Evolutionary conservation across 768 basidiomycete genomes (phyloP), one percentile per base, ranked within the genome.

Genomic region (Lactarius psammicola): DNA sequence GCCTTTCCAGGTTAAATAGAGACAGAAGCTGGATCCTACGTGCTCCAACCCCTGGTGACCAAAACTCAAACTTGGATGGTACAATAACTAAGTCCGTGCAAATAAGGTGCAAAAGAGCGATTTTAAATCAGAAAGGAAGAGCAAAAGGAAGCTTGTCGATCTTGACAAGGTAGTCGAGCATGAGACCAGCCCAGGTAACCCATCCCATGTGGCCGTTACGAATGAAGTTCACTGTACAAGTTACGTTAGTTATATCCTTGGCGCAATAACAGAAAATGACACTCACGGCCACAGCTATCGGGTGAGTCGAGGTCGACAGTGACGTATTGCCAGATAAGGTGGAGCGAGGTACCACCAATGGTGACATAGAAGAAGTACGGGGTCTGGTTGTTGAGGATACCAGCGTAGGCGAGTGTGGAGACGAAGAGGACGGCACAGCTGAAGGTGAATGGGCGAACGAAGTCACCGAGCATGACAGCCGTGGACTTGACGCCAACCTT

Each of bases 401-500:
- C 90, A 0, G 82, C 80, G n/a, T 79, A 64, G 26, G 78, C 74
- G n/a, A 91, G 78, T 71, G 81, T 77, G 1, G 76, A 71, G 44
- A 87, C 74, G 71, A 92, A 90, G 1, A 73, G 71, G 0, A 81
- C 64, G 0, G 82, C 85, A 69, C 87, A 86, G 36, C 75, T 65
- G 11, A 84, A 74, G 36, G 89, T 80, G 69, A 90, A 79, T 0
- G 83, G 81, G 7, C 82, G 79, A 33, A 88, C 84, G 73, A 83
- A 81, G 7, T 79, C 75, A n/a, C 86, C 87, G 70, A 89, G 89
- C 20, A 89, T 80, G 51, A 92, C 82, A 0, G 90, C 90, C 15
- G 88, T 92, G 6, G 88, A 91, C 66, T 85, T 85, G 28, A 91
- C 86, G 23, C 87, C 87, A 64, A 84, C 85, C 62, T 84, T 83